phyloP scores from a whole-genome alignment of 306 rosid genomes.

The Quillaja saponaria region DNA sequence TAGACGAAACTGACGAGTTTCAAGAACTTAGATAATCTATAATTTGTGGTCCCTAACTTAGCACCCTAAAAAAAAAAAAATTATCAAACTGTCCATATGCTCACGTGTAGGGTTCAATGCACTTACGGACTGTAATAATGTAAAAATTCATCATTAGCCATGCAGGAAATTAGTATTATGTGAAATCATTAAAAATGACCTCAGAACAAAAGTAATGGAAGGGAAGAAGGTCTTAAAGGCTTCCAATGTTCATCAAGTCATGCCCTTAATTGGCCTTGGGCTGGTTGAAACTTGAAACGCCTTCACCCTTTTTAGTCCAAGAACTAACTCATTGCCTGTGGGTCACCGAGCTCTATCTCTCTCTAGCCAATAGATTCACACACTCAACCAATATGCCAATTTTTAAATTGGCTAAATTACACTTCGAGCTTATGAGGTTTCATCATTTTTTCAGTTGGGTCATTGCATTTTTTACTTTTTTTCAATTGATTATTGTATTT shows the following conservation, averaged over 20 bases:
- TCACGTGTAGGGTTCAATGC: constrained; percentile 97
- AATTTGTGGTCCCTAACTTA: neutral
- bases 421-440: too few species aligned
- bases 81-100: constrained; percentile 44
- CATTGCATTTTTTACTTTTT: too few species aligned
- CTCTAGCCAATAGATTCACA: constrained; percentile 44
- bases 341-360: constrained; percentile 37
- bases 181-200: constrained; percentile 87
- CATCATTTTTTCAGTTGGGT: too few species aligned
- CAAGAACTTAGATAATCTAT: neutral
- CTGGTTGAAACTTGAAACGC: constrained; percentile 19
- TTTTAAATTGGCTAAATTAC: too few species aligned
- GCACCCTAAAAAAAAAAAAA: neutral
- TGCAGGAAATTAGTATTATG: constrained; percentile 91
- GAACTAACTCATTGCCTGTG: constrained; percentile 42
- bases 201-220: constrained; percentile 49
- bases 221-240: constrained; percentile 30
- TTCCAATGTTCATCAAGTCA: constrained; percentile 51
- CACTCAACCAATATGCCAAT: too few species aligned
- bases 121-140: constrained; percentile 90
- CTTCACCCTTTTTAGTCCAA: constrained; percentile 19
- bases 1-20: too few species aligned
- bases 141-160: constrained; percentile 83
- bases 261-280: constrained; percentile 14
- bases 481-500: too few species aligned